Evolutionary conservation across 2,329 filamentous ascomycete genomes (phyloP).

Genomic region (Paecilomyces fulvus): DNA sequence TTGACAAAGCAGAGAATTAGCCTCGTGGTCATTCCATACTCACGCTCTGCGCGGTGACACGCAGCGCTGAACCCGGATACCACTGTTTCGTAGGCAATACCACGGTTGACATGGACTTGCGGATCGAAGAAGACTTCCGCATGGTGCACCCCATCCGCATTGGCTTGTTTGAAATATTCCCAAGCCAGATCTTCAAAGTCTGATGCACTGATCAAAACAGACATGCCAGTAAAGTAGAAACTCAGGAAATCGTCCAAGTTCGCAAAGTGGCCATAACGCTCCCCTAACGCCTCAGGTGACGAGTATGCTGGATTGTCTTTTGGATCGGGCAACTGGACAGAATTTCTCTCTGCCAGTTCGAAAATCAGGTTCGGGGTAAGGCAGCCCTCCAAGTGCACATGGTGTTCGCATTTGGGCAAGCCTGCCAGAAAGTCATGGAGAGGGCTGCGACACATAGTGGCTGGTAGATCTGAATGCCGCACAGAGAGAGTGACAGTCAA

Average conservation of each 20-base stretch:
- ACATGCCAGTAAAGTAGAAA: constrained; percentile 72
- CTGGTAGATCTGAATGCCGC: too few species aligned
- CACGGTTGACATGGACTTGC: constrained; percentile 60
- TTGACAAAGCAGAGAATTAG: constrained; percentile 66
- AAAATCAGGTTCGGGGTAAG: constrained; percentile 64
- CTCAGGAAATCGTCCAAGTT: constrained; percentile 69
- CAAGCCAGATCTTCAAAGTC: constrained; percentile 68
- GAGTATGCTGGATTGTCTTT: constrained; percentile 53
- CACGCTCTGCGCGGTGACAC: constrained; percentile 49
- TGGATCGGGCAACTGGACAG: constrained; percentile 49
- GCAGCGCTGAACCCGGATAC: constrained; percentile 56
- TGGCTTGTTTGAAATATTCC: constrained; percentile 60
- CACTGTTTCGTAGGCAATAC: constrained; percentile 55
- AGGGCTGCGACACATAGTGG: constrained; percentile 46
- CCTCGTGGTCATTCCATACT: constrained; percentile 57
- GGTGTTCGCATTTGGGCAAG: constrained; percentile 74
- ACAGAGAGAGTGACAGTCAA: neutral
- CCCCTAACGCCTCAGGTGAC: constrained; percentile 50
- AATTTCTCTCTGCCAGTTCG: constrained; percentile 58
- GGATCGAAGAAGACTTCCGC: constrained; percentile 77
- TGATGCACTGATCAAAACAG: constrained; percentile 53
- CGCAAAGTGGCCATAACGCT: constrained; percentile 59
- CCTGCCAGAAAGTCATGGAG: constrained; percentile 53
- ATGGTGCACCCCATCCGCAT: constrained; percentile 58
- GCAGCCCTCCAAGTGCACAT: constrained; percentile 71